A percentile compares a stretch with the other conserved stretches of the same genome.
Conservation (phyloP, 148 eudicot species). For the Rheum nobile region DNA sequence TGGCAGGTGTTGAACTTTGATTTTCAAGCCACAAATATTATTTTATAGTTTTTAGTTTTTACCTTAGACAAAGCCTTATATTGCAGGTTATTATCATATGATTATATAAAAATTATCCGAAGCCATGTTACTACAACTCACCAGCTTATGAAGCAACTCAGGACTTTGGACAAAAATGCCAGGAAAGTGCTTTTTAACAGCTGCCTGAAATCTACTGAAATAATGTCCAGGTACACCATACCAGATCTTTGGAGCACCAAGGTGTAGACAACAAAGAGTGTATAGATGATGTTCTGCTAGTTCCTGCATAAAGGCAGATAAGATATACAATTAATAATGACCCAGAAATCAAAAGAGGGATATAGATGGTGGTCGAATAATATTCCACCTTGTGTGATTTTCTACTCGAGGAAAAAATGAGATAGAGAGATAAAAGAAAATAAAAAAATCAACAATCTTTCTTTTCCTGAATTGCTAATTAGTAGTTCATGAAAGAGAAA, state of each 20-base stretch:
- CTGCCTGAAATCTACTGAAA: conserved; percentile 39
- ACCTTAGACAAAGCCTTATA: not conserved
- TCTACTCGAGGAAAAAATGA: not conserved
- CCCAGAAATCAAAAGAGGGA: not conserved
- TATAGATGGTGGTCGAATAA: not conserved
- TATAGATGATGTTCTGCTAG: conserved; percentile 61
- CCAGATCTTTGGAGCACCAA: conserved; percentile 70
- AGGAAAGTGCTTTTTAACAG: conserved; percentile 36
- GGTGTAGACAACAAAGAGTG: conserved; percentile 47
- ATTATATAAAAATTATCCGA: not conserved
- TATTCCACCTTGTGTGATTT: not conserved
- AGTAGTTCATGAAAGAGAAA: conserved; percentile 2
- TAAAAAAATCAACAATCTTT: not conserved
- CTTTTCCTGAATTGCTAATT: not conserved
- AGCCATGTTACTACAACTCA: conserved; percentile 15
- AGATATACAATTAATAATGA: not conserved
- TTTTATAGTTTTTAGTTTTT: too few relatives aligned
- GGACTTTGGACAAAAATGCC: conserved; percentile 21
- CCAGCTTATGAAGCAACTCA: conserved; percentile 30
- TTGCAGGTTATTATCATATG: not conserved
- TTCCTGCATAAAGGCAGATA: conserved; percentile 24
- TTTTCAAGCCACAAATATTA: not conserved
- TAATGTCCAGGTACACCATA: conserved; percentile 48
- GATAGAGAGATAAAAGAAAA: not conserved
- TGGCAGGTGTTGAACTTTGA: not conserved